Evolutionary conservation across 306 rosid genomes (phyloP).

Genomic region (Inga leiocalycina): DNA sequence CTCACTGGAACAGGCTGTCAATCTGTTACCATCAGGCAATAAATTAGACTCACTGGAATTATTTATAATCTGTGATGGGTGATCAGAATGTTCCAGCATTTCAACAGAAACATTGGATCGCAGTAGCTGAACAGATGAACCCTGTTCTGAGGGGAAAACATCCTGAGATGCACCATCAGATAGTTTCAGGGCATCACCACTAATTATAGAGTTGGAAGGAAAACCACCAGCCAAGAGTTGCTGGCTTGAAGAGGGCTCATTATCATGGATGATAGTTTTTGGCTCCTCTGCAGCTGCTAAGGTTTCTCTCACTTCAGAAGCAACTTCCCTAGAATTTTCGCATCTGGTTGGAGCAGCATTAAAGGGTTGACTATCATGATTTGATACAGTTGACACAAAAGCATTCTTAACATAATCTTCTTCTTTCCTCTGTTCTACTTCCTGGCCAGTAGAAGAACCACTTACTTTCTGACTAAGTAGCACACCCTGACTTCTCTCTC

Average conservation of each 20-base stretch:
- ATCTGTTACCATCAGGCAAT: slow-evolving; percentile 43
- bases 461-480: slow-evolving; percentile 38
- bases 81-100: slow-evolving; percentile 44
- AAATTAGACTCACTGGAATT: slow-evolving; percentile 37
- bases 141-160: slow-evolving; percentile 33
- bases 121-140: slow-evolving; percentile 40
- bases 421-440: slow-evolving; percentile 44
- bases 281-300: slow-evolving; percentile 40
- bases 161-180: slow-evolving; percentile 44
- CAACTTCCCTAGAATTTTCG: slow-evolving; percentile 45
- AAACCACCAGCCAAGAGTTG: slow-evolving; percentile 38
- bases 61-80: slow-evolving; percentile 43
- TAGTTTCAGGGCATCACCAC: slow-evolving; percentile 41
- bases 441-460: slow-evolving; percentile 33
- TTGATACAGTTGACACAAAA: slow-evolving; percentile 34
- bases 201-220: slow-evolving; percentile 39
- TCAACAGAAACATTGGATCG: slow-evolving; percentile 40
- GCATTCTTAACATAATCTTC: slow-evolving; percentile 39
- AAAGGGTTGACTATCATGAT: slow-evolving; percentile 31
- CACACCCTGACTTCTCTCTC: slow-evolving; percentile 49
- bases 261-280: slow-evolving; percentile 32
- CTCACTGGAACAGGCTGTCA: slow-evolving; percentile 43
- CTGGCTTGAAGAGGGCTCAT: slow-evolving; percentile 42
- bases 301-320: slow-evolving; percentile 39
- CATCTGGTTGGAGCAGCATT: slow-evolving; percentile 38